Evolutionary conservation across 2,329 filamentous ascomycete species (phyloP), one percentile per base, ranked within the genome.

Genomic region (Alternaria gaisen): DNA sequence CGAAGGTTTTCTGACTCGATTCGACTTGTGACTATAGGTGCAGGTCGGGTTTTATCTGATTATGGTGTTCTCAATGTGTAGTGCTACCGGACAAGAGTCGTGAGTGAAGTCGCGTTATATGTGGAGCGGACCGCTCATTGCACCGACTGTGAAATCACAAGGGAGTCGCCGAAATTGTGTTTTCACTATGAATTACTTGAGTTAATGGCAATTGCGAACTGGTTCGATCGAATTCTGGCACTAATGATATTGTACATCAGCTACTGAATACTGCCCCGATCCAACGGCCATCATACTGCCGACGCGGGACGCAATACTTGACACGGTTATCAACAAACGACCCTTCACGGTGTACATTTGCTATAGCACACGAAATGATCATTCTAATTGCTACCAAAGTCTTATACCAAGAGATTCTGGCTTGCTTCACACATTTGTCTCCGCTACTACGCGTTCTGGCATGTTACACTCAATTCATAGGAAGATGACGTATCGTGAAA

Each of bases 21-120:
- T 48, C 22, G 18, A 14, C 18, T 22, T 16, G n/a, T 20, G 12
- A 4, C 12, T 48, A 18, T 36, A 22, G 22, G 1, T 4, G 18
- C n/a, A 1, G 8, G 18, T 24, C 7, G 18, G 20, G 20, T 0
- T 1, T 5, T 22, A 4, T 11, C 1, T 1, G 10, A 1, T 3
- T 10, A 30, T 30, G 20, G 20, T 11, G 20, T 11, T 12, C 0
- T 24, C 7, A 12, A 18, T 30, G 12, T 48, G 30, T 24, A 30
- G 30, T 11, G 30, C 4, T 36, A 12, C 34, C 9, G 18, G 14
- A 12, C 14, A 36, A 18, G 18, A 20, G 34, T 36, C 18, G 30
- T 36, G 18, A 36, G 30, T 24, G 46, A 20, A 20, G 20, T n/a
- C 20, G 30, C 20, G 12, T 36, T 24, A 22, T 24, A 24, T 24